Evolutionary conservation across 2,329 filamentous ascomycete species (phyloP).

Genomic region (Cyphellophora attinorum): DNA sequence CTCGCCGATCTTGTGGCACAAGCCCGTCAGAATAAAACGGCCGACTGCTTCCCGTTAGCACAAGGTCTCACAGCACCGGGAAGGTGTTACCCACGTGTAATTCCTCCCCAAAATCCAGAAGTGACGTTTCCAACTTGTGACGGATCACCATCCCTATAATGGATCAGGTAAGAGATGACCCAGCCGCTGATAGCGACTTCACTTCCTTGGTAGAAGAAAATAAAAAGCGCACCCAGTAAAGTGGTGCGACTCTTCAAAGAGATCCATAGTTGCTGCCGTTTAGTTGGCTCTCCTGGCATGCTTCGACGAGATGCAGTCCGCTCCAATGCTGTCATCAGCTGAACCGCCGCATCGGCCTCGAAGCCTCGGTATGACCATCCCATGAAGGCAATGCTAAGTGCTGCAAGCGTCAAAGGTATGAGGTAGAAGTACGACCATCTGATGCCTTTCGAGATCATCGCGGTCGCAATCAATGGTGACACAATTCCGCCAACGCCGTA

Average conservation of each 20-base stretch:
- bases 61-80: too few relatives aligned
- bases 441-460: slow-evolving; percentile 52
- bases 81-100: slow-evolving; percentile 41
- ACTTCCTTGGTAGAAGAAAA: slow-evolving; percentile 77
- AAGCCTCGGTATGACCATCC: slow-evolving; percentile 63
- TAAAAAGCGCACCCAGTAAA: slow-evolving; percentile 66
- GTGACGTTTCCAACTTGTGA: slow-evolving; percentile 70
- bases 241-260: slow-evolving; percentile 50
- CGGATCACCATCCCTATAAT: slow-evolving; percentile 59
- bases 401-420: slow-evolving; percentile 50
- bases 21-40: slow-evolving; percentile 59
- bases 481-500: slow-evolving; percentile 45
- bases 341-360: slow-evolving; percentile 47
- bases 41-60: slow-evolving; percentile 48
- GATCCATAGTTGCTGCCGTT: slow-evolving; percentile 31
- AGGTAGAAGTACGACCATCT: slow-evolving; percentile 67
- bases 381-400: slow-evolving; percentile 48
- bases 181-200: slow-evolving; percentile 78
- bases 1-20: slow-evolving; percentile 61
- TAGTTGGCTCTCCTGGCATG: slow-evolving; percentile 20
- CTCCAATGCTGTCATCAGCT: slow-evolving; percentile 33
- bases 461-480: slow-evolving; percentile 66
- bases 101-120: slow-evolving; percentile 58
- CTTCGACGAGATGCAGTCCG: slow-evolving; percentile 31
- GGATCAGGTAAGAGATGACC: slow-evolving; percentile 78